A percentile compares a stretch with the other conserved stretches of the same genome.
These are phyloP conservation scores for Blastocystis sp. DNA, from an alignment of 352 stramenopile genomes.

Conservation along the genomic window DNA sequence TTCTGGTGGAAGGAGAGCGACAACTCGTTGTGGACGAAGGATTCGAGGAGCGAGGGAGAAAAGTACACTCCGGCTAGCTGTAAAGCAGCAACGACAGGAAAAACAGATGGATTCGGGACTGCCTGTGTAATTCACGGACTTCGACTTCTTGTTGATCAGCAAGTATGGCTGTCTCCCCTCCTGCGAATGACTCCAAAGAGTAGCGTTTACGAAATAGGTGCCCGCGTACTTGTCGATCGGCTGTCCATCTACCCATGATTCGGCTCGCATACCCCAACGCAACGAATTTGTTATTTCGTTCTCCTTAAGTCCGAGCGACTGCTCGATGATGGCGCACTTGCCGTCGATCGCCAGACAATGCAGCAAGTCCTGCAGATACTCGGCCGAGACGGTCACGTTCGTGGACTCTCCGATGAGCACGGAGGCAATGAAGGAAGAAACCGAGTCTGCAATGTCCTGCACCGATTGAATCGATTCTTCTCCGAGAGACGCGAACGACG, in stretches of 20 bases:
- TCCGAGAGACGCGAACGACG: not conserved
- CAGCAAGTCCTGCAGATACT: constrained; percentile 21
- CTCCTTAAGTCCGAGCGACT: not conserved
- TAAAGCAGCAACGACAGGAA: not conserved
- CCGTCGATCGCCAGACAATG: constrained; percentile 12
- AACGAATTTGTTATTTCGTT: constrained; percentile 1
- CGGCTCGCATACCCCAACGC: too few species aligned
- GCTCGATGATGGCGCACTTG: constrained; percentile 14
- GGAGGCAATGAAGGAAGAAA: constrained; percentile 2
- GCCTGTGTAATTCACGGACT: too few species aligned
- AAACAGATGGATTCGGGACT: too few species aligned
- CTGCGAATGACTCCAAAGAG: not conserved
- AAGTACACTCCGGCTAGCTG: constrained; percentile 35
- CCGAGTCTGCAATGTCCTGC: not conserved
- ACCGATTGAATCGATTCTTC: not conserved
- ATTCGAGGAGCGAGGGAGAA: constrained; percentile 31
- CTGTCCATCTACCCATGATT: too few species aligned
- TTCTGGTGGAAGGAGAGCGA: constrained; percentile 3
- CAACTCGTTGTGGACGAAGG: constrained; percentile 28
- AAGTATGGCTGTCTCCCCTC: constrained; percentile 25
- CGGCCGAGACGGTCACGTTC: not conserved
- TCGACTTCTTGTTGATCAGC: not conserved
- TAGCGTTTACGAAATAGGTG: too few species aligned
- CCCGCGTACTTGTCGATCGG: too few species aligned
- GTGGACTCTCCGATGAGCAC: not conserved